Percentiles rank a stretch among this genome's conserved stretches.
These are phyloP conservation scores for Cicer cuneatum DNA, from an alignment of 306 rosid genomes.

Conservation along the genomic window DNA sequence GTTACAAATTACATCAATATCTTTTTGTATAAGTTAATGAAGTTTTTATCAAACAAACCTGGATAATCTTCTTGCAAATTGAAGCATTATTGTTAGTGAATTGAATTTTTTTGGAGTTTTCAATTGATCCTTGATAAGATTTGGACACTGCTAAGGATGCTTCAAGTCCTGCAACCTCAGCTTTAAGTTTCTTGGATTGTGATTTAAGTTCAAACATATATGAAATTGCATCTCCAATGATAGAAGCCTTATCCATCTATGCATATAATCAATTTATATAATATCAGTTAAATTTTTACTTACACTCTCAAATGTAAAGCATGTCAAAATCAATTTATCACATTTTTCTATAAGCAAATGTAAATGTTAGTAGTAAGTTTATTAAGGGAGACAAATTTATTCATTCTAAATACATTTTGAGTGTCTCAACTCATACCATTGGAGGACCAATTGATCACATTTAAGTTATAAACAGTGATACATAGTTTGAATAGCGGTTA, in stretches of 20 bases:
- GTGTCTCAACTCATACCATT: no score
- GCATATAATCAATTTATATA: background rate
- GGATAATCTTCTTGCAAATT: constrained; percentile 54
- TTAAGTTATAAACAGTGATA: background rate
- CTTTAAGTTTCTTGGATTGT: constrained; percentile 65
- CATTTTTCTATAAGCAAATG: background rate
- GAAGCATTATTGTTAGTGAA: constrained; percentile 19
- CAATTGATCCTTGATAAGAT: constrained; percentile 44
- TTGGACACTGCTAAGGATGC: constrained; percentile 52
- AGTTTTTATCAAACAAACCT: constrained; percentile 48
- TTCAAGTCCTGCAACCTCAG: constrained; percentile 68
- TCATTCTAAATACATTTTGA: no score
- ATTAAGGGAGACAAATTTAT: no score
- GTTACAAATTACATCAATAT: background rate
- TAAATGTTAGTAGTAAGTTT: no score
- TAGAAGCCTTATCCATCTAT: constrained; percentile 89
- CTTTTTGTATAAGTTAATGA: background rate
- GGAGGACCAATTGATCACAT: no score
- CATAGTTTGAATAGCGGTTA: background rate
- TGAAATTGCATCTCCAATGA: constrained; percentile 74
- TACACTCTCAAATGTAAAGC: background rate
- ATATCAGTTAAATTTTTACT: background rate
- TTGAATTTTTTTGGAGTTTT: constrained; percentile 46
- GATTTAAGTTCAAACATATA: constrained; percentile 67
- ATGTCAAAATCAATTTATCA: background rate